Conservation (phyloP, 2,329 filamentous ascomycete species). For the Fusarium brevicatenulatum region DNA sequence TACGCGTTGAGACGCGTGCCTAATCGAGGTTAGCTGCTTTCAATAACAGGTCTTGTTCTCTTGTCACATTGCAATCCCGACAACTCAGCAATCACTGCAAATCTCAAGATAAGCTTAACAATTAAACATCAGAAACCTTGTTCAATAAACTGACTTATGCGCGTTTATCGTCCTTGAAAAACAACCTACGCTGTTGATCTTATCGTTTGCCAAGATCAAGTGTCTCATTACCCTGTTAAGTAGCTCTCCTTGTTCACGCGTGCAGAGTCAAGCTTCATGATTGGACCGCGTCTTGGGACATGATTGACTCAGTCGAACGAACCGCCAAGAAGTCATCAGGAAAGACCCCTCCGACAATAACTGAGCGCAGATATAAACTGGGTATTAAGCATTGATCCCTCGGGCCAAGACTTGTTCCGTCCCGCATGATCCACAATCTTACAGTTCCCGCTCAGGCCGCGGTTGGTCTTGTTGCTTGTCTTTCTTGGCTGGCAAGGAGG, state of each 20-base stretch:
- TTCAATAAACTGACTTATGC: neutral
- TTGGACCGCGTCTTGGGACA: neutral
- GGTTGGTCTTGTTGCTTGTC: neutral
- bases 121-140: neutral
- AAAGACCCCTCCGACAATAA: neutral
- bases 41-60: no score
- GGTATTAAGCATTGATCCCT: neutral
- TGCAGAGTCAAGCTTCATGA: neutral
- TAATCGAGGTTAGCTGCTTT: neutral
- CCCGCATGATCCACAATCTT: neutral
- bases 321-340: neutral
- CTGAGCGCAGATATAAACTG: neutral
- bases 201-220: neutral
- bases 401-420: conserved; percentile 4
- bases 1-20: neutral
- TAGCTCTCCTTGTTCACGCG: neutral
- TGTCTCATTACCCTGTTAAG: accelerated
- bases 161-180: neutral
- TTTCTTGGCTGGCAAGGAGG: neutral
- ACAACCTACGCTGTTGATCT: neutral
- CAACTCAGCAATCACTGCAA: neutral
- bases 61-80: neutral
- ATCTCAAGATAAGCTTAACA: neutral
- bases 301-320: no score
- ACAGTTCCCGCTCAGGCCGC: neutral